Base-by-base conservation (phyloP, 805 yeast species). In the Hanseniaspora guilliermondii region DNA sequence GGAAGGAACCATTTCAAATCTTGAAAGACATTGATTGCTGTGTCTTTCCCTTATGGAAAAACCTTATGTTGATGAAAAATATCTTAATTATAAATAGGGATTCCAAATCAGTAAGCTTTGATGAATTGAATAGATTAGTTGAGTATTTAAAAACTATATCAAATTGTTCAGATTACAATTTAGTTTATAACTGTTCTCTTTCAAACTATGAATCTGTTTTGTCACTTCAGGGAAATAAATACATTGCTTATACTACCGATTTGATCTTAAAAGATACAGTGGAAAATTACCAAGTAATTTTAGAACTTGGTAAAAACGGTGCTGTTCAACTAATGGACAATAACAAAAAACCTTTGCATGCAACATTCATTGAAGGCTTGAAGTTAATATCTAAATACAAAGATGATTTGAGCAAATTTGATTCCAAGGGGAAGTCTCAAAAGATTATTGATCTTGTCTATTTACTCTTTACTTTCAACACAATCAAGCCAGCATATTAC, bases 41-140 rank as follows among this genome's bases (percentile, higher is more conserved):
- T 19, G 57, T 67, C 5, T 63, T 65, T 41, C 63, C 69, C 6
- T 44, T 68, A 16, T 67, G 71, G 71, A 65, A 64, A 54, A 56
- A 65, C 21, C 59, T 64, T 19, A 48, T 67, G 4, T 46, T 64
- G 4, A 59, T 59, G 32, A 65, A 64, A 46, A 61, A 65, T 44
- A 55, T 68, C 17, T 38, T 68, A 14, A 62, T 68, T 14, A 32
- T 67, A 36, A 64, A 60, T 12, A 40, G 44, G 3, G 57, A 55
- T 25, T 61, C 65, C 7, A 40, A 60, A 14, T 65, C 64, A 1
- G 63, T 62, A 3, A 58, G 64, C 1, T 63, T 67, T 36, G 64
- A 62, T 39, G 55, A 58, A 14, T 61, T 65, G 44, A 67, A 66
- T 47, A 56, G 65, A 1, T 52, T 68, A 21, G 61, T 59, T 16